Conservation (phyloP, 176 grass and related monocot genomes). For the Chloris gayana region DNA sequence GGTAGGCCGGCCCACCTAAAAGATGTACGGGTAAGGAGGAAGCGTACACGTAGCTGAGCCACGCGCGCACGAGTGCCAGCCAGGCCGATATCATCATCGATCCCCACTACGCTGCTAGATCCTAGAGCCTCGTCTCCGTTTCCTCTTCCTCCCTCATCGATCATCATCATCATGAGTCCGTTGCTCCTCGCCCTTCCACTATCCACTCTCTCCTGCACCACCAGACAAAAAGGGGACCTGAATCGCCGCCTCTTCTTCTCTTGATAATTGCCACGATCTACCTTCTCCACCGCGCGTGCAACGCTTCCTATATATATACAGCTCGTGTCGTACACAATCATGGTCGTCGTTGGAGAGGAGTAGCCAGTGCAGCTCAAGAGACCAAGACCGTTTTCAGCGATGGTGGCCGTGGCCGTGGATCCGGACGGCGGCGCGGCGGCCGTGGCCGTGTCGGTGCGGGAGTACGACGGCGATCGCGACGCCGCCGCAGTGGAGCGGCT, state of each 20-base stretch:
- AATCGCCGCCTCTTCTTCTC: no score
- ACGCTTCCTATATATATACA: neutral
- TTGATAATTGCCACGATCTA: no score
- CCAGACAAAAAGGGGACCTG: neutral
- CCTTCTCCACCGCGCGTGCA: no score
- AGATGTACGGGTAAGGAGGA: neutral
- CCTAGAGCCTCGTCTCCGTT: neutral
- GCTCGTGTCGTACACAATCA: no score
- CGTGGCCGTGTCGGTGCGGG: slow-evolving; percentile 27
- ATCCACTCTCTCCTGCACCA: no score
- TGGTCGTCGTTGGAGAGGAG: no score
- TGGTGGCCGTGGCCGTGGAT: slow-evolving; percentile 12
- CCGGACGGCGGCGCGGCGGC: neutral
- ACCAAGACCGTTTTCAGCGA: neutral
- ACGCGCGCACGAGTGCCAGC: neutral
- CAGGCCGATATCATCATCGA: neutral
- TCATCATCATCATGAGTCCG: neutral
- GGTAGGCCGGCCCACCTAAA: no score
- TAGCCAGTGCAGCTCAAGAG: no score
- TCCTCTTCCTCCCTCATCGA: neutral
- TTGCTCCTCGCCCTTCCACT: neutral
- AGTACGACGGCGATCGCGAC: slow-evolving; percentile 45
- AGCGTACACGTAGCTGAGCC: neutral
- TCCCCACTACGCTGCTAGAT: no score
- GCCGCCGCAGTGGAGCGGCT: slow-evolving; percentile 47